Evolutionary conservation across 2,329 filamentous ascomycete species (phyloP), one percentile per base, ranked within the genome.

Genomic region (Cryphonectria parasitica): DNA sequence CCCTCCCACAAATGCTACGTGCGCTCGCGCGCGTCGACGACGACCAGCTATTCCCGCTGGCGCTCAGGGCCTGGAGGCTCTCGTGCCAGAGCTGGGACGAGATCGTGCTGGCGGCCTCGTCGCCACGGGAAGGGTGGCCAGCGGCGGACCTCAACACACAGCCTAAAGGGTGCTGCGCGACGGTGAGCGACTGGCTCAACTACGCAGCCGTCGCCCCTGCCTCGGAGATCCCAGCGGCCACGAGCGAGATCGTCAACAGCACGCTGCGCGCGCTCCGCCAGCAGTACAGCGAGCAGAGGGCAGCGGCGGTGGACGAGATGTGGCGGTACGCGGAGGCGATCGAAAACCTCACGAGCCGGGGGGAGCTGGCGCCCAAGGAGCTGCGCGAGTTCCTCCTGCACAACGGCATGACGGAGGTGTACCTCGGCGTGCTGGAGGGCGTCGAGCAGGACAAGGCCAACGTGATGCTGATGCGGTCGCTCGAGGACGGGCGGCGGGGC

Each of bases 11-110:
- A 36, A 54, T 71, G 31, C 62, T 71, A 11, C 61, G 36, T 8
- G 56, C 39, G 8, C 67, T 71, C 22, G 54, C 66, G 52, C 67
- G 66, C 19, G 58, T 71, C 66, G 66, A 71, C n/a, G 69, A 69
- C 62, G 69, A 71, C 22, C 6, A 68, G 25, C 62, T 71, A 25
- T 61, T 69, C 54, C 67, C 31, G 52, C 49, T 71, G 31, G 66
- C 66, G 1, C 22, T 71, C 15, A 56, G 68, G 15, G 69, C 66
- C 22, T 71, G 69, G 69, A 71, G 45, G 31, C 62, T 71, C 13
- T 68, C 63, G 31, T 71, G 69, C 54, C 63, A 65, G 43, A 69
- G 54, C 25, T 71, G 69, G 69, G 69, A 71, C 25, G 10, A 41
- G 10, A 61, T 67, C 36, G 52, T 22, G 17, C 34, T 31, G 10